Evolutionary conservation across 2,329 filamentous ascomycete genomes (phyloP).

Genomic region (Nigrospora sphaerica): DNA sequence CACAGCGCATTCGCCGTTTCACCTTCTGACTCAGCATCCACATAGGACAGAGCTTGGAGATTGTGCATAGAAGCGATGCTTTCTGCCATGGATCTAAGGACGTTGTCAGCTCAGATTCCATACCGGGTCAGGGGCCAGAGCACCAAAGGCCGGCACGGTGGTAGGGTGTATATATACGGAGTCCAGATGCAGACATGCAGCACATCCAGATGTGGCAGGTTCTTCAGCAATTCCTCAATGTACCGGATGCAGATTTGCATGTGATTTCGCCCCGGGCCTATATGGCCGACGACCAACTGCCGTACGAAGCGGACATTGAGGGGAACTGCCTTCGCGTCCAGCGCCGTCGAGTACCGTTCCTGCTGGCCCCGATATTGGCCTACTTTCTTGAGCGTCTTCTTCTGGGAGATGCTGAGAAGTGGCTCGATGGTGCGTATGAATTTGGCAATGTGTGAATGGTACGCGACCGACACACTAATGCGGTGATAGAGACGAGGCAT

Average conservation of each 20-base stretch:
- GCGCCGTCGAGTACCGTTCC: background rate
- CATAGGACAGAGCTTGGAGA: conserved; percentile 2
- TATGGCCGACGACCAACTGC: conserved; percentile 1
- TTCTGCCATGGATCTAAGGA: background rate
- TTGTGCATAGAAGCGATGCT: conserved; percentile 2
- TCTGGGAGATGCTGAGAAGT: conserved; percentile 3
- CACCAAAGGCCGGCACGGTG: background rate
- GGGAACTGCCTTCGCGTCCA: conserved; percentile 2
- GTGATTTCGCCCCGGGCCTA: conserved; percentile 3
- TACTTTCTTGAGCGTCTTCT: conserved; percentile 5
- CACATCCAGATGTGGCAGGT: conserved; percentile 2
- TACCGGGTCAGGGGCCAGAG: background rate
- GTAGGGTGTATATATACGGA: background rate
- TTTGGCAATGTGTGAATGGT: conserved; percentile 5
- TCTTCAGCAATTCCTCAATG: conserved; percentile 3
- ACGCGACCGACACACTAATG: conserved; percentile 1
- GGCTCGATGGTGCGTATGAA: conserved; percentile 5
- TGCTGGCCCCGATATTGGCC: conserved; percentile 5
- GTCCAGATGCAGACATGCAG: background rate
- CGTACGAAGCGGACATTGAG: conserved; percentile 1
- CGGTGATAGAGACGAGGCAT: conserved; percentile 3
- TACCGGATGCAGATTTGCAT: conserved; percentile 3
- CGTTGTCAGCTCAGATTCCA: background rate
- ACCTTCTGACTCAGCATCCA: too few relatives aligned
- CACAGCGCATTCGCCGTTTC: background rate